Base-by-base conservation (phyloP, 2,329 filamentous ascomycete genomes). In the Orbilia javanica region DNA sequence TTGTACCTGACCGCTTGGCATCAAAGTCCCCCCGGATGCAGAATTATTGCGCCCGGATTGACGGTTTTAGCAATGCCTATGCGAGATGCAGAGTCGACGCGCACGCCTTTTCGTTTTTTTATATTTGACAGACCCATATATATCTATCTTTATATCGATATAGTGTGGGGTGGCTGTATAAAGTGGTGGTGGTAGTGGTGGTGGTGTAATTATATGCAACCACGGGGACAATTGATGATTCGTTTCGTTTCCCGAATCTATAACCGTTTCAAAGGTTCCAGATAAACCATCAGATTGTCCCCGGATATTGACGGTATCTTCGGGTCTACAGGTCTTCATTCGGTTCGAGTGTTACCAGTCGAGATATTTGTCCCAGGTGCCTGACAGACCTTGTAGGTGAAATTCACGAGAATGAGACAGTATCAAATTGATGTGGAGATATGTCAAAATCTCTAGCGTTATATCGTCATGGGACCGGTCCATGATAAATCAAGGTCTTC, bases 261-360 rank as follows among this genome's bases (percentile, higher is more conserved):
- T 5, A 22, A 36, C n/a, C 42, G 73, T 77, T 71, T 77, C 73
- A 77, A 63, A 53, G 42, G 66, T 66, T 4, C 53, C 42, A 48
- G 22, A 42, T 25, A 69, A 50, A 69, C 52, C n/a, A 34, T 60
- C 44, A 75, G 29, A 77, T 64, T 63, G 31, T 70, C 73, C 57
- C 73, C 73, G 73, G 50, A 60, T 50, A 44, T 62, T 66, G 39
- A 67, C 67, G 73, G 52, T 18, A 42, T 27, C 22, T 29, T 75
- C 71, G 62, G 71, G 10, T 70, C 55, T 25, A 18, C 20, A 70
- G 39, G 60, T 36, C 42, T 18, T 60, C 34, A 57, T 48, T 76
- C 65, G 65, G 65, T 44, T 69, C 22, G 31, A 66, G 34, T 11
- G 22, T 20, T 76, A 53, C 73, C 20, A 50, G 66, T 52, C 55